Base-by-base conservation (phyloP, 352 stramenopile genomes). In the Lagenidium giganteum region DNA sequence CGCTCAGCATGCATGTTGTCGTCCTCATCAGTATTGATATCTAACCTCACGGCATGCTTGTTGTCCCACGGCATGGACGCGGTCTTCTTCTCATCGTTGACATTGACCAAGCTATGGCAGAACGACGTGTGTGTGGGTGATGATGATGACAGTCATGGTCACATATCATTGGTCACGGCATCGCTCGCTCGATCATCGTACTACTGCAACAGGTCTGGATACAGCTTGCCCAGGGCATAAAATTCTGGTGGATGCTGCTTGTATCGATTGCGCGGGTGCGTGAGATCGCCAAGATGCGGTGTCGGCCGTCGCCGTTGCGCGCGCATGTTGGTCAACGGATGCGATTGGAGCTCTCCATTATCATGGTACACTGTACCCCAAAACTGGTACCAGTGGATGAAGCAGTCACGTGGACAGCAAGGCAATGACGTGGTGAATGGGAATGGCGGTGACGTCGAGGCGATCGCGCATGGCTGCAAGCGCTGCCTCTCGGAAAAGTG, bases 191-290 rank as follows among this genome's bases (percentile, higher is more conserved):
- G n/a, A n/a, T n/a, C n/a, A n/a, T n/a, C 78, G 25, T 57, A 94
- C 82, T 84, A 83, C 23, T 66, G 72, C 30, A 53, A 56, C 23
- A 94, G 78, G 14, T 64, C 60, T 17, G 77, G 54, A 28, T 89
- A 92, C 18, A 47, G 51, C 38, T 67, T 35, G 3, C 70, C 80
- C 18, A 94, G 52, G n/a, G 67, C 62, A 28, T 85, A 90, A 42
- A 94, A 94, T 51, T 94, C 70, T 4, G 82, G 82, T 18, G 70
- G 51, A 3, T 64, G 70, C 35, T 58, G 30, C 45, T 70, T 75
- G 61, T 94, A 94, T 30, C 72, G 75, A 48, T 94, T 93, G 21
- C 82, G 70, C 39, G 59, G 57, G 60, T 93, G 82, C 42, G 79
- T 58, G 17, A 63, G 60, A 16, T 74, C 70, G 50, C 75, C 70